Base-by-base conservation (phyloP, 257 asterid genomes). In the Solanum peruvianum region DNA sequence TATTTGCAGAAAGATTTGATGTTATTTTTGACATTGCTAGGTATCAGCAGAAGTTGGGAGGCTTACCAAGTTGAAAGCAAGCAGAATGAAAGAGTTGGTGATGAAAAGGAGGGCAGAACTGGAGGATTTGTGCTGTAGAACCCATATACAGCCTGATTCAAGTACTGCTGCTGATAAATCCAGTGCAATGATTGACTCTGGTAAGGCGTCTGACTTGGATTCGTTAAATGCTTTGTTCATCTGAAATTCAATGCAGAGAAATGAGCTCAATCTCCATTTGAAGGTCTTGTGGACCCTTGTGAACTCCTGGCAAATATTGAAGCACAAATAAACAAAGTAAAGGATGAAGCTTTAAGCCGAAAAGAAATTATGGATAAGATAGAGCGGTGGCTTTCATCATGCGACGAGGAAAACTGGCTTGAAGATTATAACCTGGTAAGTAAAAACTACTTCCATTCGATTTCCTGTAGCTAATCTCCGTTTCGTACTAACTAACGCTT, bases 351-450 rank as follows among this genome's bases (percentile, higher is more conserved):
- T 87, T 93, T 91, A 69, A 93, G 95, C 92, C 96, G 98, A 66
- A 93, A 91, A 88, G 98, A 95, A 80, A 94, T 97, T 83, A 94
- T 91, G 92, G 98, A 94, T 21, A 95, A 90, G 90, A 95, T 97
- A 85, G 95, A 93, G 87, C 86, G 95, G 29, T 97, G 99, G 99
- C 98, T 97, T 89, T 90, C 94, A 87, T 97, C 98, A n/a, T 97
- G 98, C 80, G 97, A 94, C 45, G 99, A 97, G 91, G 99, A 97
- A 89, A 97, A 93, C 87, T 97, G 99, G 99, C 98, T 97, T 72
- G 95, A 94, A 90, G 95, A 93, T 82, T 97, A 95, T 91, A 94
- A 90, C 88, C 94, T 85, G 62, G 99, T 95, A 91, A 91, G 95
- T 90, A 87, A 76, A 72, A 69, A 20, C 13, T 31, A 49, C 14